phyloP scores from a whole-genome alignment of 768 basidiomycete genomes.

The Podaxis sp. region DNA sequence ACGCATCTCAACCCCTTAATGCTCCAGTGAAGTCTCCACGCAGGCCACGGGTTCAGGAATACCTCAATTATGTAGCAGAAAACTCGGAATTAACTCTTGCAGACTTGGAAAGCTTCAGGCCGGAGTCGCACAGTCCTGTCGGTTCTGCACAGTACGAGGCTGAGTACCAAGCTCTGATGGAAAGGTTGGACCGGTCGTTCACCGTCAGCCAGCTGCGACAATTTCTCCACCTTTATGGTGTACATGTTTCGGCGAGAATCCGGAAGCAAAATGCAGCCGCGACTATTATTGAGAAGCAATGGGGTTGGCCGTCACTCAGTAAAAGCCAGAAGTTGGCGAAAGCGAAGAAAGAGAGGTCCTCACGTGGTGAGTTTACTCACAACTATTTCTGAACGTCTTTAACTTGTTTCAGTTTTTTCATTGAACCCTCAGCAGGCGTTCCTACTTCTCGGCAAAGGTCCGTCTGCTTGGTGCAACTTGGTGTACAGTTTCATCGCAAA shows the following conservation, averaged over 20 bases:
- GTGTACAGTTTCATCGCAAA: conserved; percentile 5
- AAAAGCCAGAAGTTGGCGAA: conserved; percentile 45
- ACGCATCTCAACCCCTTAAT: not conserved
- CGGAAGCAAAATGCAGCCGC: conserved; percentile 36
- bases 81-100: conserved; percentile 46
- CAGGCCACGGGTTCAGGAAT: conserved; percentile 46
- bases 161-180: conserved; percentile 50
- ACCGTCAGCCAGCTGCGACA: conserved; percentile 53
- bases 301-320: conserved; percentile 64
- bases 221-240: conserved; percentile 46
- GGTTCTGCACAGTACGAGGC: conserved; percentile 36
- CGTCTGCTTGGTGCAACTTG: conserved; percentile 7
- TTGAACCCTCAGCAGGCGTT: conserved; percentile 61
- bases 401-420: conserved; percentile 40
- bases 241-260: conserved; percentile 26
- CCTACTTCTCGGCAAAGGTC: conserved; percentile 70
- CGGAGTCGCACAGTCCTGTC: conserved; percentile 28
- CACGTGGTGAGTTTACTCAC: conserved; percentile 36
- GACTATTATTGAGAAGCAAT: conserved; percentile 57
- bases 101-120: conserved; percentile 56
- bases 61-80: conserved; percentile 49
- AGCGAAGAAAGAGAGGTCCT: conserved; percentile 44
- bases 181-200: conserved; percentile 57
- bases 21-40: conserved; percentile 27
- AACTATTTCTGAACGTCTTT: conserved; percentile 4